Evolutionary conservation across 805 yeast genomes (phyloP).

Genomic region (Wickerhamiella cacticola): DNA sequence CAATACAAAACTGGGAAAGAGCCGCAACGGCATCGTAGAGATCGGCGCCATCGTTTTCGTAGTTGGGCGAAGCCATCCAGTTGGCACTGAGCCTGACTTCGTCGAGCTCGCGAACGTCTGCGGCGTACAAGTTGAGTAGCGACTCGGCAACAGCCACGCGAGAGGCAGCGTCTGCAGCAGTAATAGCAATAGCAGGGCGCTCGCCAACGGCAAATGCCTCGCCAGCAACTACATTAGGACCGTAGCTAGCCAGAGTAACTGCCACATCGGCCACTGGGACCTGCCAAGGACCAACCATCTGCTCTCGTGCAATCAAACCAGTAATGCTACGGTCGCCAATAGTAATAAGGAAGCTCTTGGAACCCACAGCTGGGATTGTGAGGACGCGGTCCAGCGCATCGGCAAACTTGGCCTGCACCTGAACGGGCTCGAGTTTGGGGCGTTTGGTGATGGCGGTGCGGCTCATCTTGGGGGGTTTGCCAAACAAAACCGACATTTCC

Average conservation of each 20-base stretch:
- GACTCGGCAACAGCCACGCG: conserved; percentile 95
- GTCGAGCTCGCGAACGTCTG: conserved; percentile 66
- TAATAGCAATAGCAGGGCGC: conserved; percentile 79
- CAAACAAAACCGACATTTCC: conserved; percentile 89
- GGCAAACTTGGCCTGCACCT: conserved; percentile 28
- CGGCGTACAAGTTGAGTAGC: conserved; percentile 74
- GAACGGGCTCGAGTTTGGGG: conserved; percentile 33
- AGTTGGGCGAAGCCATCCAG: conserved; percentile 98
- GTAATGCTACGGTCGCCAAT: conserved; percentile 98
- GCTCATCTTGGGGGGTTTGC: conserved; percentile 94
- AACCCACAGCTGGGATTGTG: conserved; percentile 86
- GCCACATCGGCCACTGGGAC: conserved; percentile 98
- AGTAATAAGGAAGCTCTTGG: conserved; percentile 89
- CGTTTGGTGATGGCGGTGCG: conserved; percentile 56
- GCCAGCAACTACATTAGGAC: conserved; percentile 71
- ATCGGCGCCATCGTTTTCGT: conserved; percentile 89
- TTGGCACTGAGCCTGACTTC: conserved; percentile 84
- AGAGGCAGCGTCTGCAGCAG: conserved; percentile 82
- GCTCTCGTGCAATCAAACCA: conserved; percentile 93
- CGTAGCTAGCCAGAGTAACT: conserved; percentile 83
- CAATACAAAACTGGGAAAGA: conserved; percentile 91
- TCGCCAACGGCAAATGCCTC: conserved; percentile 98
- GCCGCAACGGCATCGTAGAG: conserved; percentile 96
- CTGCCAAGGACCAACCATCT: conserved; percentile 99
- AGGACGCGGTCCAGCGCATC: conserved; percentile 76